A percentile compares a stretch with the other conserved stretches of the same genome.
Evolutionary conservation across 2,329 filamentous ascomycete species (phyloP).

Genomic region (Monosporascus ibericus): DNA sequence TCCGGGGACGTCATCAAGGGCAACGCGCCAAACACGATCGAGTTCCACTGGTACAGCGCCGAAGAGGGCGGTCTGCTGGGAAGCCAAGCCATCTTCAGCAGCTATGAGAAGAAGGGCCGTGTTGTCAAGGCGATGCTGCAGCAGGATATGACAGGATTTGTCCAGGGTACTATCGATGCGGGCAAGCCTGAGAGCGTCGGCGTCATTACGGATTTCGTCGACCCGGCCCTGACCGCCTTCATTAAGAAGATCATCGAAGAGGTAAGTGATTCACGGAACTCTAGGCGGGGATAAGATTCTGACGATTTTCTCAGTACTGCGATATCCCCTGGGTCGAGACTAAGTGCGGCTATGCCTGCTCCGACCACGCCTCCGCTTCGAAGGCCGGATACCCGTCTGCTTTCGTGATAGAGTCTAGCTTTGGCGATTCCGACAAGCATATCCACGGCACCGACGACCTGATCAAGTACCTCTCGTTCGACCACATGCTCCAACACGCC

Average conservation of each 20-base stretch:
- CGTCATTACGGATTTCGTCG: conserved; percentile 88
- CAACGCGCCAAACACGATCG: conserved; percentile 75
- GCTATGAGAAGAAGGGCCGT: conserved; percentile 66
- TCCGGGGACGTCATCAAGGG: conserved; percentile 65
- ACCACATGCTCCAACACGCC: conserved; percentile 89
- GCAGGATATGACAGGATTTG: conserved; percentile 95
- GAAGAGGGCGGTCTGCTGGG: conserved; percentile 64
- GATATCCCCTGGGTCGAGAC: conserved; percentile 81
- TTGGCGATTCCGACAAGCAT: conserved; percentile 59
- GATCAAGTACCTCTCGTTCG: conserved; percentile 69
- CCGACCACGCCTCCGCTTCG: conserved; percentile 66
- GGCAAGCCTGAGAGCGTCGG: conserved; percentile 81
- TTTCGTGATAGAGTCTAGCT: conserved; percentile 70
- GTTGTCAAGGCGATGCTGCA: conserved; percentile 95
- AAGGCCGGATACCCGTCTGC: conserved; percentile 70
- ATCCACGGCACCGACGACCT: conserved; percentile 67
- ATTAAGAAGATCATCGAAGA: conserved; percentile 82
- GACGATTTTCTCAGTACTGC: conserved; percentile 59
- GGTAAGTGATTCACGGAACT: neutral
- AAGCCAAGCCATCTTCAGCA: conserved; percentile 80
- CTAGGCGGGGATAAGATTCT: conserved; percentile 27
- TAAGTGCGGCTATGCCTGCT: conserved; percentile 82
- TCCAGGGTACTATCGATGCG: conserved; percentile 74
- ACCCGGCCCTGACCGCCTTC: conserved; percentile 74
- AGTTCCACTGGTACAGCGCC: conserved; percentile 89